Evolutionary conservation across 495 filamentous ascomycete species (phyloP).

Genomic region (Chlorociboria aeruginascens): DNA sequence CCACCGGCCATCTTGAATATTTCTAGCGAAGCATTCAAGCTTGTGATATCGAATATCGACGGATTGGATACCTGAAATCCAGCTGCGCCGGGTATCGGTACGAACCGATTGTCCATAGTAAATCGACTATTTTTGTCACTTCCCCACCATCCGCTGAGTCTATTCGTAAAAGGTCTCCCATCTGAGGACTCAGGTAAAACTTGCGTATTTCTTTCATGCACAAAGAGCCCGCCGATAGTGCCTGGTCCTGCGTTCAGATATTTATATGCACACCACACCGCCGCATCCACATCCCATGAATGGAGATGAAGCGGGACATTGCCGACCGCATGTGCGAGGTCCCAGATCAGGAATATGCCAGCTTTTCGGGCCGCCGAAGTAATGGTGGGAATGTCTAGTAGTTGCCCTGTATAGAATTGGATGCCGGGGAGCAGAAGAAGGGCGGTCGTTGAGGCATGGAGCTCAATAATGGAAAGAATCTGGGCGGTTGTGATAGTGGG

Average conservation of each 20-base stretch:
- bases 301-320: slow-evolving; percentile 78
- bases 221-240: slow-evolving; percentile 74
- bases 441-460: slow-evolving; percentile 64
- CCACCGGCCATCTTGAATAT: slow-evolving; percentile 63
- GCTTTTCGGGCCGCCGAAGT: slow-evolving; percentile 66
- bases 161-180: slow-evolving; percentile 14
- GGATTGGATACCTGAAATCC: slow-evolving; percentile 65
- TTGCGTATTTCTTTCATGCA: slow-evolving; percentile 62
- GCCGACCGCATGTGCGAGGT: slow-evolving; percentile 88
- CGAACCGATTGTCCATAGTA: slow-evolving; percentile 67
- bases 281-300: slow-evolving; percentile 92
- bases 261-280: slow-evolving; percentile 97
- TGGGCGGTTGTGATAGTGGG: slow-evolving; percentile 53
- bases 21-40: slow-evolving; percentile 63
- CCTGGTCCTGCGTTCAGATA: slow-evolving; percentile 91
- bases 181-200: slow-evolving; percentile 27
- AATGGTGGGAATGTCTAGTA: slow-evolving; percentile 72
- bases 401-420: slow-evolving; percentile 91
- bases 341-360: slow-evolving; percentile 80
- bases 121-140: slow-evolving; percentile 67
- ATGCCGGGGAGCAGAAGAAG: slow-evolving; percentile 80
- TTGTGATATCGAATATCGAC: slow-evolving; percentile 51
- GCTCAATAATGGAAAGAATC: slow-evolving; percentile 62
- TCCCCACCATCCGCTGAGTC: slow-evolving; percentile 83
- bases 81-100: slow-evolving; percentile 55